These are phyloP conservation scores for Aspergillus ochraceus DNA, from an alignment of 2,329 filamentous ascomycete species.

Conservation along the genomic window DNA sequence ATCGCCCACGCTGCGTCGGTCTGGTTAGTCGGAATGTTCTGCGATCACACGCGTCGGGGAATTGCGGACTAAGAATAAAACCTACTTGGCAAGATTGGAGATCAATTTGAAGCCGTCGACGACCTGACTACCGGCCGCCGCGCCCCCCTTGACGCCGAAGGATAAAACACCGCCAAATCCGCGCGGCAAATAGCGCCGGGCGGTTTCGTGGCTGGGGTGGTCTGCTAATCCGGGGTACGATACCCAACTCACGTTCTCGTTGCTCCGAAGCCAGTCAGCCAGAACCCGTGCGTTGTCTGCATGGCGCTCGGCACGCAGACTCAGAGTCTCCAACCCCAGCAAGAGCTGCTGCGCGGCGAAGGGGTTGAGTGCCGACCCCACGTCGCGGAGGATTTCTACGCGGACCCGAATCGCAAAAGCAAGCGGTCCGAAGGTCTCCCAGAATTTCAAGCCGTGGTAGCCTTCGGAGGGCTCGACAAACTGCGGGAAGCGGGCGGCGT, in stretches of 20 bases:
- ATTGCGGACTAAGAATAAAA: neutral
- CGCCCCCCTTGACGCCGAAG: slow-evolving; percentile 90
- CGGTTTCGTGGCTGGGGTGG: slow-evolving; percentile 75
- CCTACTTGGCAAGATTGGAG: slow-evolving; percentile 84
- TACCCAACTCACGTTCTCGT: slow-evolving; percentile 85
- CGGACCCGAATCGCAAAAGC: slow-evolving; percentile 82
- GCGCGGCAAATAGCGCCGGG: slow-evolving; percentile 81
- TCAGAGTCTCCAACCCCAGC: slow-evolving; percentile 85
- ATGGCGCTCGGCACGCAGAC: slow-evolving; percentile 80
- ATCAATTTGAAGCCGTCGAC: slow-evolving; percentile 95
- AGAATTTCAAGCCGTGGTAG: slow-evolving; percentile 93
- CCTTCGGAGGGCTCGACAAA: slow-evolving; percentile 82
- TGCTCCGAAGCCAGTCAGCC: slow-evolving; percentile 79
- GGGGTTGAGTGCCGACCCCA: slow-evolving; percentile 80
- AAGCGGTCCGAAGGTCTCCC: slow-evolving; percentile 80
- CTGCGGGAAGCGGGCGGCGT: slow-evolving; percentile 84
- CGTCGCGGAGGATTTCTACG: slow-evolving; percentile 85
- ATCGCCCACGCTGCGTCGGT: slow-evolving; percentile 69
- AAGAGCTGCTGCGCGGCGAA: slow-evolving; percentile 92
- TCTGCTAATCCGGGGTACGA: slow-evolving; percentile 85
- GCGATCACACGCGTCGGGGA: neutral
- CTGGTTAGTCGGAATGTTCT: slow-evolving; percentile 10
- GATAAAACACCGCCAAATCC: slow-evolving; percentile 90
- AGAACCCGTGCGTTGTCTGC: slow-evolving; percentile 78
- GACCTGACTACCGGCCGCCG: slow-evolving; percentile 76